Conservation (phyloP, 2,329 filamentous ascomycete species). For the Clarireedia paspali region DNA sequence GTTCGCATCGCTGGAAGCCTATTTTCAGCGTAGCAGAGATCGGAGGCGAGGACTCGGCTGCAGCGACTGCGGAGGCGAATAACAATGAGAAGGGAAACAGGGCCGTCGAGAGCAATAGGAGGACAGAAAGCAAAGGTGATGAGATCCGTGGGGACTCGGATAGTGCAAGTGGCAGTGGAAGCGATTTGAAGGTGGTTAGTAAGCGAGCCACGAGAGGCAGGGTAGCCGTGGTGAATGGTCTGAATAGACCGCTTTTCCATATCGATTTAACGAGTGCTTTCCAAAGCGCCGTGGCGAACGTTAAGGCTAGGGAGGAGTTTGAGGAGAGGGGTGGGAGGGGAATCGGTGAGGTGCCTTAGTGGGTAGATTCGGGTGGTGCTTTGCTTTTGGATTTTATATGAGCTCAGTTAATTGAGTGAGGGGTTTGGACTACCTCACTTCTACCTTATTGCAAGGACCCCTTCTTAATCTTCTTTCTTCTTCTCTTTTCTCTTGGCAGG, state of each 20-base stretch:
- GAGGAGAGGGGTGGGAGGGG: conserved; percentile 23
- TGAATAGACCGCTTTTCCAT: conserved; percentile 89
- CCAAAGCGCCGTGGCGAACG: conserved; percentile 77
- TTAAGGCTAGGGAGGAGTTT: conserved; percentile 46
- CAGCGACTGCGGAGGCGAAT: conserved; percentile 56
- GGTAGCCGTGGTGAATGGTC: conserved; percentile 68
- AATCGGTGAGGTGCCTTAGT: conserved; percentile 18
- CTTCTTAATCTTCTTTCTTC: too few relatives aligned
- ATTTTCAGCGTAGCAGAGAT: conserved; percentile 91
- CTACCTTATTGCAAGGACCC: too few relatives aligned
- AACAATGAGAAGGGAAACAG: conserved; percentile 39
- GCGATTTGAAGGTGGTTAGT: conserved; percentile 14
- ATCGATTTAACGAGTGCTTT: conserved; percentile 84
- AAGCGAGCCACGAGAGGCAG: conserved; percentile 33
- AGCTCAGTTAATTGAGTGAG: background rate
- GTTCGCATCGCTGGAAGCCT: conserved; percentile 69
- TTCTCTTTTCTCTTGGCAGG: too few relatives aligned
- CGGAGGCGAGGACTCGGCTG: conserved; percentile 62
- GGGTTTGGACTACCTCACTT: background rate
- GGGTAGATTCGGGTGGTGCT: background rate
- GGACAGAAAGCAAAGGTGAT: conserved; percentile 21
- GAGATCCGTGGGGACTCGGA: conserved; percentile 20
- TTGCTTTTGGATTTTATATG: too few relatives aligned
- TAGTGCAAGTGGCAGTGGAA: conserved; percentile 11
- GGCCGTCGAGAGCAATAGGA: conserved; percentile 13